Percentiles rank a stretch among this genome's conserved stretches.
Evolutionary conservation across 768 basidiomycete genomes (phyloP).

Genomic region (Steccherinum ochraceum): DNA sequence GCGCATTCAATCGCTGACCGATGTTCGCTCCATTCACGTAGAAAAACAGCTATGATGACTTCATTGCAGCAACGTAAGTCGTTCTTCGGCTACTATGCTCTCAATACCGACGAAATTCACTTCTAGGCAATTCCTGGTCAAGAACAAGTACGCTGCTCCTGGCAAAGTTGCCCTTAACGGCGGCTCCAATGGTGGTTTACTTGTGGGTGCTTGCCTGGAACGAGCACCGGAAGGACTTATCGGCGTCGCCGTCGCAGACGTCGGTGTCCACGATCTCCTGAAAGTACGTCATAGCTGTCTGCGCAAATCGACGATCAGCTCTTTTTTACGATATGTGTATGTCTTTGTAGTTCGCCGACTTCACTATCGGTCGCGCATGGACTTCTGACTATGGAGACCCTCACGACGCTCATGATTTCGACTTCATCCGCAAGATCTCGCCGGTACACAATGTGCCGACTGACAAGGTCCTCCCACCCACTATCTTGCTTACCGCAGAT

Average conservation of each 20-base stretch:
- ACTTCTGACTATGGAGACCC: conserved; percentile 75
- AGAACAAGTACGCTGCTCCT: conserved; percentile 59
- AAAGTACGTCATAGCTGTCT: conserved; percentile 39
- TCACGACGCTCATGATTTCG: conserved; percentile 70
- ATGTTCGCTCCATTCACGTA: conserved; percentile 18
- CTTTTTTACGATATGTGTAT: neutral
- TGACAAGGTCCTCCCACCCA: conserved; percentile 56
- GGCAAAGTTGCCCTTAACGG: conserved; percentile 76
- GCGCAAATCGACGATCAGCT: neutral
- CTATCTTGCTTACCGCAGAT: conserved; percentile 77
- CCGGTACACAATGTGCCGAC: conserved; percentile 75
- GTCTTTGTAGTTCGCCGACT: conserved; percentile 54
- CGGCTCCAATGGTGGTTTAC: conserved; percentile 75
- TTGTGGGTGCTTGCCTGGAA: conserved; percentile 82
- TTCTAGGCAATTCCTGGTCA: conserved; percentile 61
- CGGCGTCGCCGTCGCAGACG: conserved; percentile 76
- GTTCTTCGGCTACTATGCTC: neutral
- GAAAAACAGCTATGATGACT: conserved; percentile 77
- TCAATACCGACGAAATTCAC: neutral
- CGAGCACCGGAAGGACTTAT: conserved; percentile 70
- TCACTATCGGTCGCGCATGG: conserved; percentile 80
- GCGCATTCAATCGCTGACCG: conserved; percentile 1
- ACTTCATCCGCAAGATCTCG: conserved; percentile 76
- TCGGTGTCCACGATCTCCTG: conserved; percentile 75
- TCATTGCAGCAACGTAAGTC: conserved; percentile 71